Evolutionary conservation across 2,329 filamentous ascomycete genomes (phyloP).

Genomic region (Peltaster fructicola): DNA sequence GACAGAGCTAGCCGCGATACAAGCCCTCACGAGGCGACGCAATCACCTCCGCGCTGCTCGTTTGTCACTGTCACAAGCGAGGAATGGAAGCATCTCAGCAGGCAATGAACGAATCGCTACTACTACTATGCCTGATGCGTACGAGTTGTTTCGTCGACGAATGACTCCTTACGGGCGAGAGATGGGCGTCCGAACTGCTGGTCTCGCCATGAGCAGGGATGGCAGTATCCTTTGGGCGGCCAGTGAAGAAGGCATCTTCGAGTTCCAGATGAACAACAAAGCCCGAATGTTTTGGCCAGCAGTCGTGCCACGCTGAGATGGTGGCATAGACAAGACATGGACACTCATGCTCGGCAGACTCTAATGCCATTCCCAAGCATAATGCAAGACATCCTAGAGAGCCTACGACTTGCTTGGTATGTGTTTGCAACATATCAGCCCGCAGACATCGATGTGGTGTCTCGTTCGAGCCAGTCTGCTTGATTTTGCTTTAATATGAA

Average conservation of each 20-base stretch:
- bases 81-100: too few species aligned
- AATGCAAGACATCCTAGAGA: too few species aligned
- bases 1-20: conserved; percentile 6
- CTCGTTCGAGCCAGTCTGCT: too few species aligned
- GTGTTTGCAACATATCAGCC: too few species aligned
- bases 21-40: conserved; percentile 8
- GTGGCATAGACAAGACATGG: too few species aligned
- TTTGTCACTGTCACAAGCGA: conserved; percentile 4
- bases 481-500: too few species aligned
- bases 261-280: conserved; percentile 49
- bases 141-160: conserved; percentile 10
- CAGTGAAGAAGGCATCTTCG: conserved; percentile 55
- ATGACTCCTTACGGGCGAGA: conserved; percentile 7
- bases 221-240: conserved; percentile 29
- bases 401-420: too few species aligned
- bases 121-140: conserved; percentile 9
- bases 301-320: conserved; percentile 14
- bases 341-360: too few species aligned
- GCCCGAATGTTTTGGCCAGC: conserved; percentile 35
- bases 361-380: too few species aligned
- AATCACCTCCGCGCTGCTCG: conserved; percentile 6
- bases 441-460: too few species aligned
- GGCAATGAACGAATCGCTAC: too few species aligned
- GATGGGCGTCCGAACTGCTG: conserved; percentile 27
- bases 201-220: conserved; percentile 31